Evolutionary conservation across 1,139 yeast genomes (phyloP).

Genomic region (Yamadazyma friedrichii): DNA sequence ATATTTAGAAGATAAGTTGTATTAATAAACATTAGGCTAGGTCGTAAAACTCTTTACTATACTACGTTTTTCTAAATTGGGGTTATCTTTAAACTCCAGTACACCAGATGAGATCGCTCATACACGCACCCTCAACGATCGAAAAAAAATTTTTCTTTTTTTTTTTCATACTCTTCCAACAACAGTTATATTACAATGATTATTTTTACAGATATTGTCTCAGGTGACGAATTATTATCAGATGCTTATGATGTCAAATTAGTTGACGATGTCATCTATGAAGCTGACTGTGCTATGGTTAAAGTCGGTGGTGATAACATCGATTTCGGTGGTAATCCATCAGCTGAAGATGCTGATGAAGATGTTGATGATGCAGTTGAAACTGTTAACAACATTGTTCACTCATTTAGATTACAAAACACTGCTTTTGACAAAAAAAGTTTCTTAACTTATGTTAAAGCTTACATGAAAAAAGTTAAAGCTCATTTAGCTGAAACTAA

Average conservation of each 20-base stretch:
- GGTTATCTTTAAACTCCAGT: neutral
- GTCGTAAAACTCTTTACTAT: no score
- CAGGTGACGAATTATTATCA: conserved; percentile 95
- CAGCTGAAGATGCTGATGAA: conserved; percentile 92
- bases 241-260: conserved; percentile 89
- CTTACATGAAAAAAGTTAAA: conserved; percentile 97
- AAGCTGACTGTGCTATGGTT: conserved; percentile 95
- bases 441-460: conserved; percentile 92
- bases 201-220: conserved; percentile 68
- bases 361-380: conserved; percentile 82
- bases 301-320: conserved; percentile 66
- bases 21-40: neutral
- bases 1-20: neutral
- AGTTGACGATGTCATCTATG: conserved; percentile 90
- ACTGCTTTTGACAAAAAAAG: conserved; percentile 98
- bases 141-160: conserved; percentile 2
- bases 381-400: conserved; percentile 95
- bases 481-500: conserved; percentile 79
- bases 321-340: conserved; percentile 99
- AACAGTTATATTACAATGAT: conserved; percentile 28
- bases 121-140: neutral
- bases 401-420: conserved; percentile 97
- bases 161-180: conserved; percentile 2
- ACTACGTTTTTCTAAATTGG: neutral
- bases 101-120: conserved; percentile 1